These are phyloP conservation scores for Kuraishia cidri DNA, from an alignment of 805 yeast species.

Conservation along the genomic window DNA sequence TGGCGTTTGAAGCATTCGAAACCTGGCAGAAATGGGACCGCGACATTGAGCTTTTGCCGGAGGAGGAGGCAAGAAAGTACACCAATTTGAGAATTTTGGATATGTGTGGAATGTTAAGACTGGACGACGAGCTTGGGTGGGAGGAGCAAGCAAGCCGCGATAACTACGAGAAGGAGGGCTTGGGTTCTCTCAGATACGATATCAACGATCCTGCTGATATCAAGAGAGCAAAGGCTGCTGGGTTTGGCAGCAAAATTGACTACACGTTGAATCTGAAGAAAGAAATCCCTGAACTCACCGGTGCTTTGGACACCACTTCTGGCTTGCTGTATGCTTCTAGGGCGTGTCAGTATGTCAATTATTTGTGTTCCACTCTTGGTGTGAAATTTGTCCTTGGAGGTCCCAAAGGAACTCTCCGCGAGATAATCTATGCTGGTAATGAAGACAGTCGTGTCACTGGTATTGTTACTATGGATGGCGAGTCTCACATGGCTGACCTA, in stretches of 20 bases:
- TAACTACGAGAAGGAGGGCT: constrained; percentile 15
- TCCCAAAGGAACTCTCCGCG: constrained; percentile 17
- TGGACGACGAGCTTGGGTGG: constrained; percentile 16
- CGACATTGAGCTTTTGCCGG: constrained; percentile 13
- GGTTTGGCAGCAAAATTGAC: constrained; percentile 16
- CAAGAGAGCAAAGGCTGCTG: constrained; percentile 19
- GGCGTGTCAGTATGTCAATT: constrained; percentile 19
- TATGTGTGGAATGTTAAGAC: constrained; percentile 17
- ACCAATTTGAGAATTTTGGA: constrained; percentile 14
- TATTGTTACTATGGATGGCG: constrained; percentile 16
- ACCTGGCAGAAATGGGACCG: constrained; percentile 13
- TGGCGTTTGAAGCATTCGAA: constrained; percentile 17
- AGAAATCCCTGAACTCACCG: constrained; percentile 9
- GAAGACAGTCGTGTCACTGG: constrained; percentile 21
- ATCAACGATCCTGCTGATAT: constrained; percentile 18
- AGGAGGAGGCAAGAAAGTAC: constrained; percentile 14
- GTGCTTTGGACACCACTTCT: constrained; percentile 19
- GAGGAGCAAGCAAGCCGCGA: constrained; percentile 14
- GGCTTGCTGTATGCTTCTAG: constrained; percentile 25
- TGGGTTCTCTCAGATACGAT: constrained; percentile 19
- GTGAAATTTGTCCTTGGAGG: constrained; percentile 23
- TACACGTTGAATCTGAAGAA: constrained; percentile 9
- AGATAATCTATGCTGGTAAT: constrained; percentile 9
- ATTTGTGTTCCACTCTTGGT: constrained; percentile 17
- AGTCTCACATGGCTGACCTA: constrained; percentile 13